Evolutionary conservation across 108 stramenopile species (phyloP), one percentile per base, ranked within the genome.

Genomic region (Conticribra guillardii): DNA sequence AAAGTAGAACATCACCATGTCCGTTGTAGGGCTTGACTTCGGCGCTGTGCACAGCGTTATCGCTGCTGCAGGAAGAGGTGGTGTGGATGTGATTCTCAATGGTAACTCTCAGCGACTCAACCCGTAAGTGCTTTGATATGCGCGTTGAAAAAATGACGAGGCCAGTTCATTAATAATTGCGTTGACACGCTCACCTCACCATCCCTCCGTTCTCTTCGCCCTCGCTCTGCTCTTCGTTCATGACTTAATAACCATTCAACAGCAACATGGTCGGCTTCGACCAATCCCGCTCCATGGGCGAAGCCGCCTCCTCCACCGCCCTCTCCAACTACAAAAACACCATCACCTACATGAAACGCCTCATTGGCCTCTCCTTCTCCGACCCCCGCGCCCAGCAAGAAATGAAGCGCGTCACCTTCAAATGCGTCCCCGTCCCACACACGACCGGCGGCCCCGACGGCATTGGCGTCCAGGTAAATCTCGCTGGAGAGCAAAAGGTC

Each of bases 51-150:
- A 95, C 82, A 84, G 89, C 65, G 84, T 96, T 21, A 95, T 99
- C 64, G 96, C 96, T 23, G 90, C 96, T 53, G 98, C 97, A 1
- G 97, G 92, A 27, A 83, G 96, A 34, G 97, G 99, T 50, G 98
- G 98, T 34, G 96, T 98, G 27, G 97, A 98, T 78, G 97, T 98
- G 31, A 89, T 98, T 81, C 89, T 99, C 44, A 99, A 99, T 88
- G 99, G 97, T 57, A 94, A 86, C 68, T 94, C 92, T 58, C 96
- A 98, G 73, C 92, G 99, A 51, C 92, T 93, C 58, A 99, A 97
- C 77, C 94, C 96, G 83, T 94, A 84, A 87, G 89, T 96, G 27
- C 57, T 84, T 33, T 47, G 16, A 5, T 29, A 9, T 56, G 55
- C 7, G 8, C 8, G 16, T 19, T 50, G 28, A 48, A 17, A 44